A percentile compares a stretch with the other conserved stretches of the same genome.
phyloP scores from a whole-genome alignment of 2,329 filamentous ascomycete species.

The Colletotrichum sp. region DNA sequence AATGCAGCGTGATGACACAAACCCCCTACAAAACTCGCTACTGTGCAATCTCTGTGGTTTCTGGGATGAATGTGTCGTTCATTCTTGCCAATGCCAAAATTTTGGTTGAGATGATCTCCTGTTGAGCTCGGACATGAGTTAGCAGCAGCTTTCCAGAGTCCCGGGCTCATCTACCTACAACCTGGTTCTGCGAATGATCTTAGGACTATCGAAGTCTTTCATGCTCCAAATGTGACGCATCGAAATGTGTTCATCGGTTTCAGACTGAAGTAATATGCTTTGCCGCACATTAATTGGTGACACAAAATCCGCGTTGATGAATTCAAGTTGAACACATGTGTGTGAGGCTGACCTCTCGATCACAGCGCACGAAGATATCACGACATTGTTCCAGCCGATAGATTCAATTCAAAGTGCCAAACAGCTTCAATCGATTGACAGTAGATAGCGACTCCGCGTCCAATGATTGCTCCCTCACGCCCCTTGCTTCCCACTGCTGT shows the following conservation, averaged over 20 bases:
- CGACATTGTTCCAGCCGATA: background rate
- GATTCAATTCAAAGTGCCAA: background rate
- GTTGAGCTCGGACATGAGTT: background rate
- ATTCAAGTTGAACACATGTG: no score
- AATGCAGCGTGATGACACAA: background rate
- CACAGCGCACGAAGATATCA: fast-evolving
- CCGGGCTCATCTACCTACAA: no score
- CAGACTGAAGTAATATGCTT: background rate
- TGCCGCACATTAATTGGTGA: fast-evolving
- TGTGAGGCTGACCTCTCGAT: background rate
- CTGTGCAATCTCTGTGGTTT: fast-evolving
- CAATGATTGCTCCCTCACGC: fast-evolving
- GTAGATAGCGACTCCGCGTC: fast-evolving
- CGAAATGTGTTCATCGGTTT: background rate
- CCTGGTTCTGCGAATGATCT: background rate
- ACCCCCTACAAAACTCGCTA: background rate
- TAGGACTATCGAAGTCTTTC: background rate
- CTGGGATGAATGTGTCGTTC: no score
- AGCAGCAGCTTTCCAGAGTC: background rate
- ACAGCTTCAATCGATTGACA: fast-evolving
- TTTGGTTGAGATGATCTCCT: no score
- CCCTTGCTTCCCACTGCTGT: background rate
- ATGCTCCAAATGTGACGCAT: no score
- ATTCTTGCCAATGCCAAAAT: no score
- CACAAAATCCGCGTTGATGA: background rate